Conservation (phyloP, 352 stramenopile species). For the Globisporangium solare region DNA sequence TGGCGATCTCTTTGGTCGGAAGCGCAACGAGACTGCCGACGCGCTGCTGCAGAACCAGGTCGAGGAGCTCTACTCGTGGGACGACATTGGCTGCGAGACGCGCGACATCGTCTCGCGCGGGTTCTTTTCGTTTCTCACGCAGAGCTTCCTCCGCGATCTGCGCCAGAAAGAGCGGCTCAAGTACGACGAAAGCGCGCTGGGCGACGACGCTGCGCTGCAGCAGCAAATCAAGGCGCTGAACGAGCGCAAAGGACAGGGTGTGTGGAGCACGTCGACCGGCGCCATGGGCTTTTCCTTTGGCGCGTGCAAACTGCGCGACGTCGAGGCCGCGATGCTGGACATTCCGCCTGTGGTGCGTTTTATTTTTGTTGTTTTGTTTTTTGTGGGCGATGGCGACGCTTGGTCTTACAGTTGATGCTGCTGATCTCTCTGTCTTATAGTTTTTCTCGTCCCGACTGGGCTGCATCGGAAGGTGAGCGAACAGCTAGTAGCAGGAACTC, state of each 20-base stretch:
- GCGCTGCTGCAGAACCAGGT: slow-evolving; percentile 32
- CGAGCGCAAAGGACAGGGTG: slow-evolving; percentile 41
- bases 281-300: slow-evolving; percentile 49
- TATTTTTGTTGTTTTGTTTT: not conserved
- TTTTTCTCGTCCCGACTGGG: slow-evolving; percentile 51
- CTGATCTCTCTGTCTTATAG: slow-evolving; percentile 14
- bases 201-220: slow-evolving; percentile 7
- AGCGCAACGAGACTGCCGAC: slow-evolving; percentile 48
- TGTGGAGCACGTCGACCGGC: slow-evolving; percentile 64
- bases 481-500: too few species aligned
- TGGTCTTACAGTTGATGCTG: not conserved
- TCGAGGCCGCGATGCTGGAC: slow-evolving; percentile 71
- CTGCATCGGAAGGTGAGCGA: slow-evolving; percentile 18
- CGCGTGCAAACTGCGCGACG: slow-evolving; percentile 52
- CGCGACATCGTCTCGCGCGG: slow-evolving; percentile 59
- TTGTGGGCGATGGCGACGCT: not conserved
- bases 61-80: slow-evolving; percentile 61
- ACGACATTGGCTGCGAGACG: slow-evolving; percentile 54
- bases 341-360: slow-evolving; percentile 35
- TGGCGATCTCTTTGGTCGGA: slow-evolving; percentile 63
- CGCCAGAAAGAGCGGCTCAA: slow-evolving; percentile 18
- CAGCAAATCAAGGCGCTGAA: slow-evolving; percentile 25
- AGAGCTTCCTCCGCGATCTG: slow-evolving; percentile 38
- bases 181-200: slow-evolving; percentile 21
- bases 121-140: slow-evolving; percentile 59